Evolutionary conservation across 257 asterid genomes (phyloP).

Genomic region (Asclepias syriaca): DNA sequence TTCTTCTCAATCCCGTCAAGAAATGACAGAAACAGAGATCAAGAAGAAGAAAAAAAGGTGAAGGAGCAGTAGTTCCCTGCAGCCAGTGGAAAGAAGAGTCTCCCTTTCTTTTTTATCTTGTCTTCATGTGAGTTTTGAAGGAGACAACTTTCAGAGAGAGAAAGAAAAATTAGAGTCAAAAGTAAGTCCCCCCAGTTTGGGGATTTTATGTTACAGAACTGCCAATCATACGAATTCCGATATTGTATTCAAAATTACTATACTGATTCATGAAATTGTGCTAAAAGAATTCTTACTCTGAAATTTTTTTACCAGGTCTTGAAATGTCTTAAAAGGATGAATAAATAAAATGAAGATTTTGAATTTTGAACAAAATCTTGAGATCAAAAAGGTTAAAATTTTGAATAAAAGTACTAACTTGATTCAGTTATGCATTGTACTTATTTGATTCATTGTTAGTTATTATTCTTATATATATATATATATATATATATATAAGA

Average conservation of each 20-base stretch:
- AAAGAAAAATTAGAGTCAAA: conserved; percentile 1
- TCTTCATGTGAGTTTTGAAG: conserved; percentile 9
- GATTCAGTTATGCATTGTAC: too few species aligned
- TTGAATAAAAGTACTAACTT: background rate
- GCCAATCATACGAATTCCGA: too few species aligned
- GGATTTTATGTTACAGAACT: conserved; percentile 7
- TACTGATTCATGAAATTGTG: too few species aligned
- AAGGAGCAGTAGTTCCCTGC: background rate
- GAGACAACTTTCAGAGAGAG: conserved; percentile 13
- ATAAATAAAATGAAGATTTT: background rate
- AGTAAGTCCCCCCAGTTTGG: conserved; percentile 1
- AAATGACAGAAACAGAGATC: background rate
- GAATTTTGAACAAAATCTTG: background rate
- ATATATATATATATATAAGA: too few species aligned
- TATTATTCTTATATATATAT: too few species aligned
- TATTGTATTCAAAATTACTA: too few species aligned
- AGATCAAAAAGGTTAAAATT: too few species aligned
- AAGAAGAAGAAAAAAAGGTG: background rate
- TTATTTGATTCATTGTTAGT: too few species aligned
- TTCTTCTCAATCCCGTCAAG: background rate
- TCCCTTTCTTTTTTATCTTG: background rate
- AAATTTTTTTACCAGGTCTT: background rate
- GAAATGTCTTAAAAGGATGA: background rate
- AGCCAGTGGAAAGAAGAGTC: background rate
- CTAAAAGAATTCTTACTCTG: too few species aligned